Percentiles rank a stretch among this genome's conserved stretches.
Conservation (phyloP, 768 basidiomycete genomes). For the Lentinula raphanica region DNA sequence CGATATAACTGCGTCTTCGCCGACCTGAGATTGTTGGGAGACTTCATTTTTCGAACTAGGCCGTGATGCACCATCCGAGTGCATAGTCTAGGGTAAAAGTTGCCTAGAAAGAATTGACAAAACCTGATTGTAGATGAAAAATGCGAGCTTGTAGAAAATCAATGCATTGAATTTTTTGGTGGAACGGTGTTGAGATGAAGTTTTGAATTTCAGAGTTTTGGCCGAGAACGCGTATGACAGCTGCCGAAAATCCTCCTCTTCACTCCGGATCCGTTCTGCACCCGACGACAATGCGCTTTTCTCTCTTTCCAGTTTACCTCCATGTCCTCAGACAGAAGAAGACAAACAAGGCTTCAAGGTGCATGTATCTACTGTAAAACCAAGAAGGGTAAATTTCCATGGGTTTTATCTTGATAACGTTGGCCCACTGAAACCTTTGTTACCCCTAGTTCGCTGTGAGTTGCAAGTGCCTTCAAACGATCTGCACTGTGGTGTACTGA, state of each 20-base stretch:
- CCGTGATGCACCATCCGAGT: conserved; percentile 13
- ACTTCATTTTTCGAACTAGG: background rate
- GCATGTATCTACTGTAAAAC: background rate
- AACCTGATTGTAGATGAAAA: background rate
- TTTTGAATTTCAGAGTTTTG: background rate
- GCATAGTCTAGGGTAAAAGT: conserved; percentile 10
- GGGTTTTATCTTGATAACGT: background rate
- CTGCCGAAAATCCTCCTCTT: background rate
- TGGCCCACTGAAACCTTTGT: background rate
- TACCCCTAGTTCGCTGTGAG: background rate
- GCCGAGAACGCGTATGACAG: background rate
- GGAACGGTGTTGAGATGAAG: background rate
- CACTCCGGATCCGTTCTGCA: background rate
- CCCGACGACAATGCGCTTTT: background rate
- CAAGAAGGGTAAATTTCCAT: background rate
- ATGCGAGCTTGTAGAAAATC: background rate
- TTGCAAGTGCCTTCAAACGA: background rate
- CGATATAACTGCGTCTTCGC: conserved; percentile 15
- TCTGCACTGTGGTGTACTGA: no score
- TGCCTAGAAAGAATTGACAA: background rate
- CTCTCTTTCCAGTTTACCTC: background rate
- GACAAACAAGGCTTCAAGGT: background rate
- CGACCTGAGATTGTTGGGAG: background rate
- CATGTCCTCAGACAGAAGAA: background rate
- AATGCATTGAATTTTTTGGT: background rate